Percentiles rank a stretch among this genome's conserved stretches.
These are phyloP conservation scores for Lecanicillium sp. DNA, from an alignment of 2,329 filamentous ascomycete species.

Conservation along the genomic window DNA sequence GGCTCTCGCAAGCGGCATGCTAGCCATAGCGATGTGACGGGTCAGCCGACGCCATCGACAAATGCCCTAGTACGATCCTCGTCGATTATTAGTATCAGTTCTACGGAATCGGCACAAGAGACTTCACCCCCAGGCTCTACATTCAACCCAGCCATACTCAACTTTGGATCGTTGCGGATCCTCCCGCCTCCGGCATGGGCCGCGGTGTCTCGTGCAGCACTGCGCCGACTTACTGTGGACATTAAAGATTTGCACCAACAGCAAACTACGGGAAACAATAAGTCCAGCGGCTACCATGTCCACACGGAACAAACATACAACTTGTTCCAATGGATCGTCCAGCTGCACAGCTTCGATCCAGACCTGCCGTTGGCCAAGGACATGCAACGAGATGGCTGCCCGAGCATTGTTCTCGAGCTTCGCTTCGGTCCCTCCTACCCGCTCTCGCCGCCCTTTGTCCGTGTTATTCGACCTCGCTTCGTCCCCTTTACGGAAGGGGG, in stretches of 20 bases:
- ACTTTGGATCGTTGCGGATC: constrained; percentile 1
- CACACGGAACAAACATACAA: constrained; percentile 60
- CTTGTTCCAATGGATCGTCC: constrained; percentile 86
- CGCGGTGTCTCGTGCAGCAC: constrained; percentile 49
- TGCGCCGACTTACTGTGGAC: constrained; percentile 48
- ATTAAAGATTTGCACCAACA: constrained; percentile 55
- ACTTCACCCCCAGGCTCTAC: no score
- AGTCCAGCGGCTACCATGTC: constrained; percentile 78
- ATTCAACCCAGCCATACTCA: not conserved
- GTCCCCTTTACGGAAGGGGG: constrained; percentile 63
- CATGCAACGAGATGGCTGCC: constrained; percentile 54
- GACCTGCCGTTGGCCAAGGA: constrained; percentile 64
- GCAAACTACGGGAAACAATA: constrained; percentile 52
- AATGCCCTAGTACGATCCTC: no score
- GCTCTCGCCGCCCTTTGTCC: constrained; percentile 73
- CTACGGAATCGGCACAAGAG: no score
- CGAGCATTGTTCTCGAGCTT: constrained; percentile 71
- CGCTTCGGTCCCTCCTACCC: constrained; percentile 74
- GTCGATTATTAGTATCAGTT: no score
- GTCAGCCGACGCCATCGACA: no score
- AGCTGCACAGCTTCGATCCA: constrained; percentile 74
- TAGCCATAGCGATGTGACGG: no score
- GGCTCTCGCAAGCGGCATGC: no score
- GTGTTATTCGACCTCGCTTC: constrained; percentile 75
- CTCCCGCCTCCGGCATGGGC: constrained; percentile 54